phyloP scores from a whole-genome alignment of 169 alveolate genomes.

The Plasmodium vivax region DNA sequence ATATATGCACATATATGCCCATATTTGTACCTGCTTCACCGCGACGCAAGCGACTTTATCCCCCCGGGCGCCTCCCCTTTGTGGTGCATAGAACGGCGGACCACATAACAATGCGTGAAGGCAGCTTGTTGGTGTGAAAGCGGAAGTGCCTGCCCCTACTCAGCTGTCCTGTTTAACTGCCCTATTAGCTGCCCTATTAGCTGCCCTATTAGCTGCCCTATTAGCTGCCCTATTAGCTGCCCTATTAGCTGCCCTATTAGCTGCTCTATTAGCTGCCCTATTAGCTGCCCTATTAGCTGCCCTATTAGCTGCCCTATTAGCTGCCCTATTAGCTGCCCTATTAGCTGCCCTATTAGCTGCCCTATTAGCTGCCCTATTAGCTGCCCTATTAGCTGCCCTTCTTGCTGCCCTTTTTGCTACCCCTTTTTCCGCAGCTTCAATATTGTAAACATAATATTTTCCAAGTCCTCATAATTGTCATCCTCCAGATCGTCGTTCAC shows the following conservation, averaged over 20 bases:
- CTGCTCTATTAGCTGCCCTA: too few species aligned
- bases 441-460: constrained; percentile 70
- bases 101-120: neutral
- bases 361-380: neutral
- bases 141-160: neutral
- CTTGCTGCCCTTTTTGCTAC: neutral
- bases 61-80: neutral
- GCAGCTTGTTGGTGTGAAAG: neutral
- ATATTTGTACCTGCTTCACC: neutral
- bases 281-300: neutral
- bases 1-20: neutral
- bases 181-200: too few species aligned
- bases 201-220: neutral
- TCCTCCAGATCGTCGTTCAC: constrained; percentile 31
- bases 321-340: too few species aligned
- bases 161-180: too few species aligned
- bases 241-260: neutral
- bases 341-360: too few species aligned
- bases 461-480: constrained; percentile 57
- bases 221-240: neutral
- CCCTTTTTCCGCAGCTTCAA: constrained; percentile 28
- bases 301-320: neutral
- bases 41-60: neutral
- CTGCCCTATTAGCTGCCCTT: too few species aligned
- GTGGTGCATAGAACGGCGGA: neutral